Evolutionary conservation across 2,329 filamentous ascomycete species (phyloP).

Genomic region (Colletotrichum caudatum): DNA sequence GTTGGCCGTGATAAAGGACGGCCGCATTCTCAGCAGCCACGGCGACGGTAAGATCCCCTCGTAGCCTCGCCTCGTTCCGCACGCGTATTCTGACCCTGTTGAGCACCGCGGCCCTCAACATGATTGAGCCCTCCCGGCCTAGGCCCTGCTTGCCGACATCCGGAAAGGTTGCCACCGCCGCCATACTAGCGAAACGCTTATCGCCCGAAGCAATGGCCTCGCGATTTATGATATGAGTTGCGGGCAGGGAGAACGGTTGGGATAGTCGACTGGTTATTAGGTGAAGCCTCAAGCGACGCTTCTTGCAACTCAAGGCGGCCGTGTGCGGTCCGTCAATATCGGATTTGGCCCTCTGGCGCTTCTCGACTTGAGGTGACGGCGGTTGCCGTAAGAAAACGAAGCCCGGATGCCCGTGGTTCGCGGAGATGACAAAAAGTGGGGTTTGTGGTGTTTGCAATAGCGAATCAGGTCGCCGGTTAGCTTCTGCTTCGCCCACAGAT

Average conservation of each 20-base stretch:
- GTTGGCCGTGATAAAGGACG: slow-evolving; percentile 51
- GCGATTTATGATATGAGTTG: slow-evolving; percentile 76
- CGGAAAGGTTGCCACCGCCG: slow-evolving; percentile 51
- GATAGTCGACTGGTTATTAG: slow-evolving; percentile 79
- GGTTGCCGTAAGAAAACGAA: slow-evolving; percentile 27
- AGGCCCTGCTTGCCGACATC: slow-evolving; percentile 54
- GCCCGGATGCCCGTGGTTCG: neutral
- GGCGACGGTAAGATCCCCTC: slow-evolving; percentile 49
- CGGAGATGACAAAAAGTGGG: neutral
- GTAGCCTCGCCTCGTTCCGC: slow-evolving; percentile 51
- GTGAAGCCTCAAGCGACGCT: slow-evolving; percentile 71
- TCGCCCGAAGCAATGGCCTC: slow-evolving; percentile 61
- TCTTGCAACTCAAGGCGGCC: slow-evolving; percentile 68
- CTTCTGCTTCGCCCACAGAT: neutral
- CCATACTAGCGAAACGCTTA: slow-evolving; percentile 62
- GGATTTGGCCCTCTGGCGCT: slow-evolving; percentile 56
- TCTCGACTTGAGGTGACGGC: slow-evolving; percentile 8
- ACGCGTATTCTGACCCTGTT: slow-evolving; percentile 68
- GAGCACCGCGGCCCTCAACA: slow-evolving; percentile 74
- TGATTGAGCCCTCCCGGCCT: slow-evolving; percentile 61
- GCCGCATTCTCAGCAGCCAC: slow-evolving; percentile 50
- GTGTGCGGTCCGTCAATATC: slow-evolving; percentile 72
- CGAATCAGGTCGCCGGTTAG: neutral
- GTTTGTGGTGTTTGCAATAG: neutral
- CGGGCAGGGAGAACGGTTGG: slow-evolving; percentile 75